Conservation (phyloP, 495 filamentous ascomycete genomes). For the Penicillium herquei region DNA sequence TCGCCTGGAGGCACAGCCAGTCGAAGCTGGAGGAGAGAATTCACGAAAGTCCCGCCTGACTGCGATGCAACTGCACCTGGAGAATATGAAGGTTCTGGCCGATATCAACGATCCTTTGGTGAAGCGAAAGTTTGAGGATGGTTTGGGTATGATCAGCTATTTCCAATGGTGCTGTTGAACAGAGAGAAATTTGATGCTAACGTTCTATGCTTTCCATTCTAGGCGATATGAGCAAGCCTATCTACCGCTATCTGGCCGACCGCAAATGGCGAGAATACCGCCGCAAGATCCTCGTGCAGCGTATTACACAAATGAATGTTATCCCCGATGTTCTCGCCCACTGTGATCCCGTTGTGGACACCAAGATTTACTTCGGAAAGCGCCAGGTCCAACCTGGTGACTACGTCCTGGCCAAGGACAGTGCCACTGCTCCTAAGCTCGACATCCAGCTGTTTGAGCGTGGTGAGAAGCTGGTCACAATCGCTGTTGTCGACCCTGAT, state of each 20-base stretch:
- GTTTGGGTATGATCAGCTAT: constrained; percentile 59
- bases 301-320: constrained; percentile 83
- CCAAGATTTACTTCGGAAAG: constrained; percentile 73
- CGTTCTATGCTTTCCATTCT: not conserved
- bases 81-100: constrained; percentile 80
- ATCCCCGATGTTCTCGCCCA: constrained; percentile 90
- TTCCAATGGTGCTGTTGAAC: not conserved
- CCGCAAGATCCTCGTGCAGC: constrained; percentile 73
- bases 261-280: constrained; percentile 82
- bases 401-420: constrained; percentile 67
- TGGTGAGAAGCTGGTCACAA: constrained; percentile 75
- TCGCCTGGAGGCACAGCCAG: constrained; percentile 55
- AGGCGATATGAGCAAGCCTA: constrained; percentile 95
- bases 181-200: not conserved
- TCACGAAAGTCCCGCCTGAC: constrained; percentile 62
- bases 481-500: constrained; percentile 87
- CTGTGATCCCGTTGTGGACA: constrained; percentile 75
- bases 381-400: constrained; percentile 69
- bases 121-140: constrained; percentile 94
- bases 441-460: constrained; percentile 80
- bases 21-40: constrained; percentile 58
- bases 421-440: constrained; percentile 68
- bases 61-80: constrained; percentile 72
- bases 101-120: constrained; percentile 96
- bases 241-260: constrained; percentile 90